Percentiles rank a stretch among this genome's conserved stretches.
phyloP scores from a whole-genome alignment of 805 yeast species.

The Kregervanrija fluxuum region DNA sequence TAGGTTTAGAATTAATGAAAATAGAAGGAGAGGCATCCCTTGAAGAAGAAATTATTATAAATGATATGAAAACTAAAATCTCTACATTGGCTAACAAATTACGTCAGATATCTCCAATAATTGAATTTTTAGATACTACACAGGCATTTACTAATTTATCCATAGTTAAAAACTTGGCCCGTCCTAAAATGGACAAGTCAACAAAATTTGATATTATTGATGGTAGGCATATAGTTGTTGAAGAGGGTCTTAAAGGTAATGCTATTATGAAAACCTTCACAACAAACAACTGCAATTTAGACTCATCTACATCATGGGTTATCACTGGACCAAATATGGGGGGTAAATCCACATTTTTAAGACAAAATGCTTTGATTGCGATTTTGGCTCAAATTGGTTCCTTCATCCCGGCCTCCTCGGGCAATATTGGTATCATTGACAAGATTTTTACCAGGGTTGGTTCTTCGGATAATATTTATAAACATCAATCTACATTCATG shows the following conservation, averaged over 20 bases:
- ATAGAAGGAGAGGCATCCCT: constrained; percentile 39
- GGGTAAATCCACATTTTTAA: constrained; percentile 69
- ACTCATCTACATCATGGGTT: constrained; percentile 38
- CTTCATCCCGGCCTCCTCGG: constrained; percentile 59
- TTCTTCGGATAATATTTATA: constrained; percentile 74
- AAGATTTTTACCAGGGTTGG: constrained; percentile 74
- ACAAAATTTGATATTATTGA: constrained; percentile 41
- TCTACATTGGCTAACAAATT: constrained; percentile 38
- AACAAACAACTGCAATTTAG: constrained; percentile 34
- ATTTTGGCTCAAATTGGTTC: constrained; percentile 72
- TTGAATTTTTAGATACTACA: constrained; percentile 64
- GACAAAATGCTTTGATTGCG: constrained; percentile 64
- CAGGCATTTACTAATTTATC: constrained; percentile 70
- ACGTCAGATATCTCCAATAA: constrained; percentile 39
- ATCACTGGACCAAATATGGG: constrained; percentile 93
- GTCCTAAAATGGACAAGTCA: constrained; percentile 55
- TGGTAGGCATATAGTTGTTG: constrained; percentile 88
- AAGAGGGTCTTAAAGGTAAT: constrained; percentile 50
- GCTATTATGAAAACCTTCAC: constrained; percentile 35
- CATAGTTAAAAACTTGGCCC: constrained; percentile 52
- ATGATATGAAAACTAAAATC: constrained; percentile 39
- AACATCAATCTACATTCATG: constrained; percentile 86
- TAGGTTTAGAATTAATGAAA: constrained; percentile 43
- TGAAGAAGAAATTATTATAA: constrained; percentile 51
- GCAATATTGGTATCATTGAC: constrained; percentile 67